phyloP scores from a whole-genome alignment of 2,329 filamentous ascomycete species.

The Ilyonectria sp. region DNA sequence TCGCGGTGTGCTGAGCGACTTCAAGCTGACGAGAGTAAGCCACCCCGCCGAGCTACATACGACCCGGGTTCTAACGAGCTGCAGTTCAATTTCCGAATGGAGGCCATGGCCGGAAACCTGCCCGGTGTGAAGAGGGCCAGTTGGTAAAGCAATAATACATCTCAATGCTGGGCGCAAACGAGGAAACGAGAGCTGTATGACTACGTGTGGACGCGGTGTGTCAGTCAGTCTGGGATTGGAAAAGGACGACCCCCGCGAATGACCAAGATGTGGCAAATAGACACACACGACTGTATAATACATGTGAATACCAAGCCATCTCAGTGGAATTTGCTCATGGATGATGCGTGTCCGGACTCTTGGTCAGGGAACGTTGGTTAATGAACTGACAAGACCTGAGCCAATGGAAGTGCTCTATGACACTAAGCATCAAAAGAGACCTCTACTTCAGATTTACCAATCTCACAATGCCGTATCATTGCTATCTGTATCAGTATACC shows the following conservation, averaged over 20 bases:
- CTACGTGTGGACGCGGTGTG: constrained; percentile 28
- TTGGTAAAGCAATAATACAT: constrained; percentile 75
- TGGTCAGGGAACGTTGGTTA: not conserved
- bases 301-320: constrained; percentile 28
- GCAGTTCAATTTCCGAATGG: constrained; percentile 93
- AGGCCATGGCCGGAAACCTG: constrained; percentile 87
- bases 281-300: constrained; percentile 46
- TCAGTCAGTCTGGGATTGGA: not conserved
- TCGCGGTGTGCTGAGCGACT: constrained; percentile 91
- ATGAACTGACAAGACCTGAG: not conserved
- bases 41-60: not conserved
- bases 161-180: not conserved
- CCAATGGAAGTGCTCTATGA: not conserved
- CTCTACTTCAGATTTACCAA: not conserved
- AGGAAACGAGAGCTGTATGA: constrained; percentile 40
- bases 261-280: constrained; percentile 18
- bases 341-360: not conserved
- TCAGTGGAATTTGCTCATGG: not conserved
- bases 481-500: no score
- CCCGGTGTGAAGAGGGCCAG: constrained; percentile 97
- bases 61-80: constrained; percentile 44
- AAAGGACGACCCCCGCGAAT: constrained; percentile 12
- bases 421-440: not conserved
- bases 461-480: no score
- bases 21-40: constrained; percentile 91